Conservation (phyloP, 2,329 filamentous ascomycete genomes). For the Endothia cerciana region DNA sequence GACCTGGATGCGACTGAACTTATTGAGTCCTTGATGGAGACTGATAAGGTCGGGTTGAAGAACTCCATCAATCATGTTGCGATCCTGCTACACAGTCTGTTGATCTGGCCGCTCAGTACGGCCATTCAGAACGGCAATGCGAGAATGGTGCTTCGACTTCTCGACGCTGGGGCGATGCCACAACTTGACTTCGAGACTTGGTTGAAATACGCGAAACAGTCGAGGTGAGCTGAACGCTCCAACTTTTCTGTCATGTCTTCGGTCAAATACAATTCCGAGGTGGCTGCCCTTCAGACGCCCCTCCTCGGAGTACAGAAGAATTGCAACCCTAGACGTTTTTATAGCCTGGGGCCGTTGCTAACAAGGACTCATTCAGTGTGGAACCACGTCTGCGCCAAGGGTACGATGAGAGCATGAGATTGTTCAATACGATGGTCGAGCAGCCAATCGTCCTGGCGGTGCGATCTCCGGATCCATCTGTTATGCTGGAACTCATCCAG, state of each 20-base stretch:
- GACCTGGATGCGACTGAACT: slow-evolving; percentile 52
- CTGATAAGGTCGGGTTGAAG: slow-evolving; percentile 64
- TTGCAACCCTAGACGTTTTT: background rate
- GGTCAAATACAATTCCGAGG: slow-evolving; percentile 21
- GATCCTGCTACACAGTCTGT: slow-evolving; percentile 37
- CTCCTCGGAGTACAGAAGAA: background rate
- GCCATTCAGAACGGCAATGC: slow-evolving; percentile 60
- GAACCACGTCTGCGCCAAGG: slow-evolving; percentile 39
- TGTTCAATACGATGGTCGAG: slow-evolving; percentile 51
- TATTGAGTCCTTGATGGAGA: slow-evolving; percentile 53
- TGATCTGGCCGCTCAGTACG: slow-evolving; percentile 47
- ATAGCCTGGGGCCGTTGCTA: background rate
- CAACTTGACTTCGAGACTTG: slow-evolving; percentile 67
- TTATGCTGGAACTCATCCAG: slow-evolving; percentile 63
- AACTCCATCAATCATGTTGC: slow-evolving; percentile 69
- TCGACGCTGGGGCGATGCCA: slow-evolving; percentile 64
- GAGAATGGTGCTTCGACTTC: slow-evolving; percentile 60
- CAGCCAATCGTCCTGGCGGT: slow-evolving; percentile 72
- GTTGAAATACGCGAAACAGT: slow-evolving; percentile 59
- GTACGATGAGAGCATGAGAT: slow-evolving; percentile 52
- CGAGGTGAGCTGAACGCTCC: too few species aligned
- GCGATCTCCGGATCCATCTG: slow-evolving; percentile 48
- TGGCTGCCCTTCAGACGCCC: background rate
- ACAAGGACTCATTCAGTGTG: slow-evolving; percentile 34
- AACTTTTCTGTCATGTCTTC: too few species aligned